Evolutionary conservation across 805 yeast species (phyloP), one percentile per base, ranked within the genome.

Genomic region (Saccharomycopsis synnaedendra): DNA sequence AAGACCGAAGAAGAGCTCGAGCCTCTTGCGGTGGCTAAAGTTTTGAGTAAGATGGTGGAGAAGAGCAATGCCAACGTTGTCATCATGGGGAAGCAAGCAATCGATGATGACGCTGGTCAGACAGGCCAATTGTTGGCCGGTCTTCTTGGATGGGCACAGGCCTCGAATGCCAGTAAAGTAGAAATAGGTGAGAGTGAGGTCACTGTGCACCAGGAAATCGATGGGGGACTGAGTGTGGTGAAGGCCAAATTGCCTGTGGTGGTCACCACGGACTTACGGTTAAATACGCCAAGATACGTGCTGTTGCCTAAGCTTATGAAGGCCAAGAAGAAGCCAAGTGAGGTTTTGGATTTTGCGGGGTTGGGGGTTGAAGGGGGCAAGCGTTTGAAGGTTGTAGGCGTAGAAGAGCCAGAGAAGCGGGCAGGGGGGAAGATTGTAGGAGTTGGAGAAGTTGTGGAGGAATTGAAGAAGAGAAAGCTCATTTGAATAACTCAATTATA

Each of bases 281-380:
- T 93, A 60, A 93, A 93, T 64, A 93, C 79, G 61, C 98, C 99
- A 41, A 80, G 97, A 58, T 93, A 87, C 60, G 96, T 95, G n/a
- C 78, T 95, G 9, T 73, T 93, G 61, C 97, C 96, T 52, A 93
- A 90, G 64, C 77, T 89, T 70, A 93, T 93, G 97, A 93, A 93
- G 72, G 97, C 97, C 48, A 93, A 93, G 72, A 89, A 89, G 78
- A 89, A 87, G 72, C 71, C 89, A 62, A 86, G 79, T 57, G 71
- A 77, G 60, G 63, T 76, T 64, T 66, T 74, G 68, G 64, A 68
- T 11, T 65, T 80, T 27, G 69, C 60, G n/a, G 94, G 85, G 57
- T 75, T 85, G 51, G 84, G 81, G n/a, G 72, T 83, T 34, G 84
- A 81, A 41, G 60, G 78, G 8, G 63, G 75, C 33, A 74, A 76